Conservation (phyloP, 441 rosid genomes). For the Metrosideros polymorpha region DNA sequence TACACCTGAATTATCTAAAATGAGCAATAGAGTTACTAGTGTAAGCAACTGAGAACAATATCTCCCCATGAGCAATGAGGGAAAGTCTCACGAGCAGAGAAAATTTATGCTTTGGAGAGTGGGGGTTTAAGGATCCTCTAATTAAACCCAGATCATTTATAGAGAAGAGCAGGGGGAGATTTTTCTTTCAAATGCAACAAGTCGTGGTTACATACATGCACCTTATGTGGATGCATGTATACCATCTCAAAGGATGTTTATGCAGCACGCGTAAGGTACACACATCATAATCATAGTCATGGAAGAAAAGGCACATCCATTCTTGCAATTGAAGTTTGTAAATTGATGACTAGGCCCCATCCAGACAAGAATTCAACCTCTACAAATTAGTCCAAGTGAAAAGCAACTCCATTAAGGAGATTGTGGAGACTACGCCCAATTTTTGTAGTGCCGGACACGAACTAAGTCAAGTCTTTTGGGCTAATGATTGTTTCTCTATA, state of each 20-base stretch:
- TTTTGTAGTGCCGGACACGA: neutral
- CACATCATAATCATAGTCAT: neutral
- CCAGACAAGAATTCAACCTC: no score
- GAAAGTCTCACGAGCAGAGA: no score
- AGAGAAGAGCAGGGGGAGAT: neutral
- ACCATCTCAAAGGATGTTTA: no score
- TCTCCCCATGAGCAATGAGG: neutral
- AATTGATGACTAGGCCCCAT: no score
- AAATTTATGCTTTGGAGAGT: accelerated
- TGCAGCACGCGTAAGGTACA: neutral
- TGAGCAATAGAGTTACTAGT: neutral
- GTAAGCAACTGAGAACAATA: neutral
- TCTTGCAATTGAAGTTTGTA: neutral
- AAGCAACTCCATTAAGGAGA: no score
- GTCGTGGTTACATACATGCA: no score
- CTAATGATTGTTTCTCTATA: no score
- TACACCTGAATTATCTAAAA: accelerated
- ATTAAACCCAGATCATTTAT: neutral
- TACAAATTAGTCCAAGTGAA: neutral
- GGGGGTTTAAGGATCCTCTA: neutral
- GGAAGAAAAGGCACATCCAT: neutral
- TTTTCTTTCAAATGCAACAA: no score
- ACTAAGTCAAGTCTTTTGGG: neutral
- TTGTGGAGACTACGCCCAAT: no score
- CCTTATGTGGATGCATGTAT: no score